Conservation (phyloP, 768 basidiomycete genomes). For the Trametes elegans region DNA sequence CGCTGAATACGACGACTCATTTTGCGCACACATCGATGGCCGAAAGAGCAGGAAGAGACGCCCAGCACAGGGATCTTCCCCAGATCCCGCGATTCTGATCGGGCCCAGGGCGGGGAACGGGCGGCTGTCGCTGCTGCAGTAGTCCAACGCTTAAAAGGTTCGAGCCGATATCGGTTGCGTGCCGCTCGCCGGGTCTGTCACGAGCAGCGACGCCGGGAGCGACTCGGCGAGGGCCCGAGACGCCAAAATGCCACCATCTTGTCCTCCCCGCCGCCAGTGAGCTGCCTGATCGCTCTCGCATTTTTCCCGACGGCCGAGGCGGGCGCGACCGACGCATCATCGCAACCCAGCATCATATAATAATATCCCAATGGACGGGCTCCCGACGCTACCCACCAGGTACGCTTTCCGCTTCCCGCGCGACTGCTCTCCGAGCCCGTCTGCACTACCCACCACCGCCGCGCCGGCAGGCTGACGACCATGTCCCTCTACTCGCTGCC, state of each 20-base stretch:
- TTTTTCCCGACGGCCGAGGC: background rate
- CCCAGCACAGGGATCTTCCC: background rate
- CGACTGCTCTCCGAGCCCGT: background rate
- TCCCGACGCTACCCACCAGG: background rate
- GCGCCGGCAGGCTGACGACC: background rate
- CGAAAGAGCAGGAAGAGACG: background rate
- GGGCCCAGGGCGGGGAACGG: background rate
- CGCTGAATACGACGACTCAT: background rate
- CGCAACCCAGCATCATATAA: no score
- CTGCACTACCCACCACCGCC: background rate
- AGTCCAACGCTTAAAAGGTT: slow-evolving; percentile 9
- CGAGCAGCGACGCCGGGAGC: background rate
- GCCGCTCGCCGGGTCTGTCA: background rate
- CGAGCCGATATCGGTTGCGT: background rate
- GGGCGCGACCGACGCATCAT: no score
- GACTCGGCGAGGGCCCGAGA: background rate
- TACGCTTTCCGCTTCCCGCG: background rate
- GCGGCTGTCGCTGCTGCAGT: no score
- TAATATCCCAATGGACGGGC: background rate
- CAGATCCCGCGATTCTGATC: background rate
- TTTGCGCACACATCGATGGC: background rate
- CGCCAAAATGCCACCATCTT: background rate
- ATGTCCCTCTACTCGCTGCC: slow-evolving; percentile 13
- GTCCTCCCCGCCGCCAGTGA: background rate
- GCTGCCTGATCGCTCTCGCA: background rate